Base-by-base conservation (phyloP, 306 rosid genomes). In the Trichosanthes cucumerina region DNA sequence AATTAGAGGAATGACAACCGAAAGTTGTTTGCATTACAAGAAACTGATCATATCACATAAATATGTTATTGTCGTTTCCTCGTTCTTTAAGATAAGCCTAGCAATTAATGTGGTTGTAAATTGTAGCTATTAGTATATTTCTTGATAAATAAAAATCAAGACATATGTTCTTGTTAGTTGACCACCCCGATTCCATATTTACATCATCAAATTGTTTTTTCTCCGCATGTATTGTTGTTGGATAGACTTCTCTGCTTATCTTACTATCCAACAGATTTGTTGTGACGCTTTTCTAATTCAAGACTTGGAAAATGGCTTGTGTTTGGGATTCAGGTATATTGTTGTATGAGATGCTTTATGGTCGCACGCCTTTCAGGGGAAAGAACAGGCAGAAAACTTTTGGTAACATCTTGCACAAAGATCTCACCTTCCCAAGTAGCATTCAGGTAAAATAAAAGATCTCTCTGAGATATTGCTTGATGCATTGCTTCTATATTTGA, bases 361-460 rank as follows among this genome's bases (percentile, higher is more conserved):
- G 99, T 6, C 97, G 99, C 10, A 91, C 99, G 12, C 99, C 99
- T 63, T 95, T 95, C 76, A 86, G 99, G 81, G 99, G 99, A 23
- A 95, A 92, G 89, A 91, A 95, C 58, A 92, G 99, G 80, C 98
- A 90, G 86, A 91, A 86, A 85, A 92, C 99, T 76, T 95, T 95
- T 79, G 79, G 93, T 74, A 95, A 95, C 84, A 88, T 95, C 86
- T 83, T 95, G 80, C 88, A 91, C 90, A 95, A 95, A 86, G 99
- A 95, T 85, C 97, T 95, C 72, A 95, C 99, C 80, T 95, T 95
- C 76, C 98, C 99, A 24, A 91, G 96, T 86, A 92, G 98, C 83
- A 88, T 92, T 81, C 92, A 89, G 90, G 98, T 93, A 89, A 82
- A 66, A 15, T 76, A 31, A 24, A 16, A 50, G 7, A 5, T 50